These are phyloP conservation scores for Henningerozyma blattae DNA, from an alignment of 805 yeast species.

Conservation along the genomic window DNA sequence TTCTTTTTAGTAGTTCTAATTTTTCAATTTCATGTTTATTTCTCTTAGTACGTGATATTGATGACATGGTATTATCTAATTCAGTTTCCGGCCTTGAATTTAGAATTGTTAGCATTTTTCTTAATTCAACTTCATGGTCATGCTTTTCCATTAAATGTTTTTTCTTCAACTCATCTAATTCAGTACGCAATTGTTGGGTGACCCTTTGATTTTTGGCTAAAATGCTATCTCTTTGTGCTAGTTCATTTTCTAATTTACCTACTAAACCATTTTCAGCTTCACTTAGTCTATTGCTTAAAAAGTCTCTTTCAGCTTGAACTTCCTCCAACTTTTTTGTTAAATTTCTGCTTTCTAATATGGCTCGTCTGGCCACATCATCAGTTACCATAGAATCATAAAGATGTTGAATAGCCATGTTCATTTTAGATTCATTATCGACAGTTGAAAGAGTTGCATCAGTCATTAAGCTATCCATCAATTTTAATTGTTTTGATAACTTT, in stretches of 20 bases:
- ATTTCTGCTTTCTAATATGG: slow-evolving; percentile 48
- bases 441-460: slow-evolving; percentile 49
- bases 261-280: slow-evolving; percentile 78
- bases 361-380: slow-evolving; percentile 79
- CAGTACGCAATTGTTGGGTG: slow-evolving; percentile 48
- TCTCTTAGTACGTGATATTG: background rate
- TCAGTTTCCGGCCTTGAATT: slow-evolving; percentile 32
- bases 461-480: slow-evolving; percentile 59
- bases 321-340: slow-evolving; percentile 40
- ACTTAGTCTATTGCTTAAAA: slow-evolving; percentile 50
- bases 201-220: slow-evolving; percentile 51
- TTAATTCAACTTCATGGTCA: slow-evolving; percentile 63
- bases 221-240: slow-evolving; percentile 58
- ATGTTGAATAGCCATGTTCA: slow-evolving; percentile 72
- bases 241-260: slow-evolving; percentile 50
- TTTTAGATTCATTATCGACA: slow-evolving; percentile 45
- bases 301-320: slow-evolving; percentile 43
- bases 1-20: slow-evolving; percentile 20
- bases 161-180: slow-evolving; percentile 57
- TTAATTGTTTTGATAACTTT: slow-evolving; percentile 24
- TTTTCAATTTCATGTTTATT: slow-evolving; percentile 1
- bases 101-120: slow-evolving; percentile 55
- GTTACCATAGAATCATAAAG: slow-evolving; percentile 69
- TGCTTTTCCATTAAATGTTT: slow-evolving; percentile 52
- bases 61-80: no score